These are phyloP conservation scores for Pseudogymnoascus sp. DNA, from an alignment of 2,329 filamentous ascomycete genomes.

Conservation along the genomic window DNA sequence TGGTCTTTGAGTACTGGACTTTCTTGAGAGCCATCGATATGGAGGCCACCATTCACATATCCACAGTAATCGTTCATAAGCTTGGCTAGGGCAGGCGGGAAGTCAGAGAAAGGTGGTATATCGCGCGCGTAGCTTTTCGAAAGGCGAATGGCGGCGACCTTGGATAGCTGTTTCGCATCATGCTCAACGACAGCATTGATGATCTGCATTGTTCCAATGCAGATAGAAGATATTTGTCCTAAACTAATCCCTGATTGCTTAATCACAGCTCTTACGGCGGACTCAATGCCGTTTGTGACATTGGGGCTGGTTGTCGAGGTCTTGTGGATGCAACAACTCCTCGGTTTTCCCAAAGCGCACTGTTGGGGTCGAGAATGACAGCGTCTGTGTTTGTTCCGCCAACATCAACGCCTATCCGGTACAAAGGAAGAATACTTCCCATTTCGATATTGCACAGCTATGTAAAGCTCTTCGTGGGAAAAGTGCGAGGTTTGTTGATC, in stretches of 20 bases:
- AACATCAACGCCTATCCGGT: slow-evolving; percentile 38
- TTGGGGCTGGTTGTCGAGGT: slow-evolving; percentile 30
- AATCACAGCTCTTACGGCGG: slow-evolving; percentile 18
- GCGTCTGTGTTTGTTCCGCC: slow-evolving; percentile 37
- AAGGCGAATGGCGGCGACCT: slow-evolving; percentile 45
- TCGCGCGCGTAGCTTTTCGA: slow-evolving; percentile 41
- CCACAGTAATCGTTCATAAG: slow-evolving; percentile 41
- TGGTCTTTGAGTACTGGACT: slow-evolving; percentile 34
- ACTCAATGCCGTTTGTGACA: slow-evolving; percentile 21
- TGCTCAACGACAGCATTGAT: slow-evolving; percentile 44
- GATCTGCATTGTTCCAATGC: slow-evolving; percentile 38
- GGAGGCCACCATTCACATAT: slow-evolving; percentile 40
- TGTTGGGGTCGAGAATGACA: slow-evolving; percentile 34
- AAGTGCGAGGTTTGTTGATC: neutral
- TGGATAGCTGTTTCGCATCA: slow-evolving; percentile 40
- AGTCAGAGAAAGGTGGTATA: slow-evolving; percentile 43
- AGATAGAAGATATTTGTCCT: slow-evolving; percentile 17
- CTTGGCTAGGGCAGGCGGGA: slow-evolving; percentile 36
- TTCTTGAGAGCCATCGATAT: slow-evolving; percentile 31
- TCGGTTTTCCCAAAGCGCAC: neutral
- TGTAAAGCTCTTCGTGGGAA: neutral
- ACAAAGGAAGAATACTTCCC: slow-evolving; percentile 25
- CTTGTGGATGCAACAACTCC: slow-evolving; percentile 18
- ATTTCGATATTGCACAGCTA: slow-evolving; percentile 19
- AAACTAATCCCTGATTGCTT: slow-evolving; percentile 17